A percentile compares a stretch with the other conserved stretches of the same genome.
These are phyloP conservation scores for Exidia glandulosa DNA, from an alignment of 768 basidiomycete genomes.

Conservation along the genomic window DNA sequence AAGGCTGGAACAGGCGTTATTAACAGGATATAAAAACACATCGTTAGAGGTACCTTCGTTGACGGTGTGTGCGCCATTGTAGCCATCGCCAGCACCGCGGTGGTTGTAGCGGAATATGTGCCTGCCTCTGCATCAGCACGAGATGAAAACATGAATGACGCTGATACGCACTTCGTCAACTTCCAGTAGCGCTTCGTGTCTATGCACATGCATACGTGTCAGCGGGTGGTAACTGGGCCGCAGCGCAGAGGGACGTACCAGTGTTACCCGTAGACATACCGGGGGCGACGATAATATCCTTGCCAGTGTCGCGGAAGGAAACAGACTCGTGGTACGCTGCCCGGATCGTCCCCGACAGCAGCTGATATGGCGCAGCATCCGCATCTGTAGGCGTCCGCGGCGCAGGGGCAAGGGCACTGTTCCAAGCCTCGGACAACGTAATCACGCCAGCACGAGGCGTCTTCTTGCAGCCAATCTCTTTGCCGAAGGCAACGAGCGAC, in stretches of 20 bases:
- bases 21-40: background rate
- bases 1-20: slow-evolving; percentile 29
- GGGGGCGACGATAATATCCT: slow-evolving; percentile 23
- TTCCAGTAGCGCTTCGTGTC: slow-evolving; percentile 52
- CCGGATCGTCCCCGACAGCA: slow-evolving; percentile 57
- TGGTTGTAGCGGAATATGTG: slow-evolving; percentile 65
- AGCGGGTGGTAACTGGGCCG: background rate
- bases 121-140: no score
- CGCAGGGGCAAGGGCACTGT: slow-evolving; percentile 50
- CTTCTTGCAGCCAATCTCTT: slow-evolving; percentile 20
- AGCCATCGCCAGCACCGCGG: slow-evolving; percentile 18
- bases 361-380: slow-evolving; percentile 30
- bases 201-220: slow-evolving; percentile 8
- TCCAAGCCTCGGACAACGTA: slow-evolving; percentile 37
- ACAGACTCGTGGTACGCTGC: slow-evolving; percentile 19
- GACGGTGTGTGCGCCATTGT: slow-evolving; percentile 53
- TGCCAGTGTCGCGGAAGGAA: background rate
- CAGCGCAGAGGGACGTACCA: slow-evolving; percentile 13
- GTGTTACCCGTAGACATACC: slow-evolving; percentile 27
- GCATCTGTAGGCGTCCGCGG: slow-evolving; percentile 41
- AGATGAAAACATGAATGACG: no score
- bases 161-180: no score
- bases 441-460: slow-evolving; percentile 33
- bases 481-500: slow-evolving; percentile 48
- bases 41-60: slow-evolving; percentile 45